Evolutionary conservation across 2,329 filamentous ascomycete genomes (phyloP).

Genomic region (Sphaerulina musiva): DNA sequence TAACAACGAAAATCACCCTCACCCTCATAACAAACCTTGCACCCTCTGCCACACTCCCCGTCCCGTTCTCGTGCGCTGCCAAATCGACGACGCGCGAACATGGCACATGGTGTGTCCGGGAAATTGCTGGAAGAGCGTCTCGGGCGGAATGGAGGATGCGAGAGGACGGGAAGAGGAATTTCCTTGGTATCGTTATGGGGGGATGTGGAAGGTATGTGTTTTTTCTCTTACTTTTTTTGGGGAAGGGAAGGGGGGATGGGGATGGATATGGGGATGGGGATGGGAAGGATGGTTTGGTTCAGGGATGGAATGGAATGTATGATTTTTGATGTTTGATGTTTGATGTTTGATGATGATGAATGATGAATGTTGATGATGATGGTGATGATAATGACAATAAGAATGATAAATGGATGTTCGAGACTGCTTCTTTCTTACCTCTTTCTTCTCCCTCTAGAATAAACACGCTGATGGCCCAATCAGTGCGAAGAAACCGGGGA

Average conservation of each 20-base stretch:
- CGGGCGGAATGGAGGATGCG: constrained; percentile 41
- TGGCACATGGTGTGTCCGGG: constrained; percentile 44
- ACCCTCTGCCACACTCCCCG: constrained; percentile 36
- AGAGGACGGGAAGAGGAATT: constrained; percentile 30
- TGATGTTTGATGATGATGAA: too few relatives aligned
- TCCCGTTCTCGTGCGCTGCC: constrained; percentile 40
- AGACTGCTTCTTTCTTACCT: neutral
- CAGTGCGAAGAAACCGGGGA: constrained; percentile 39
- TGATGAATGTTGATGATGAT: neutral
- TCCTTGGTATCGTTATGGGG: constrained; percentile 35
- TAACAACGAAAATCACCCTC: too few relatives aligned
- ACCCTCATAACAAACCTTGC: constrained; percentile 33
- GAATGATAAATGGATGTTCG: neutral
- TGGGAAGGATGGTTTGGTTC: too few relatives aligned
- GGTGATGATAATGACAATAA: neutral
- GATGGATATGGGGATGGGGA: too few relatives aligned
- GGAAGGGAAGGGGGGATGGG: too few relatives aligned
- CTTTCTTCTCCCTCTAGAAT: constrained; percentile 19
- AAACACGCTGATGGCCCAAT: constrained; percentile 34
- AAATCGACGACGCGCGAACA: constrained; percentile 35
- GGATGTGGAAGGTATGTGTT: constrained; percentile 36
- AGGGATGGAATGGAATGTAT: too few relatives aligned
- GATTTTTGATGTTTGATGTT: too few relatives aligned
- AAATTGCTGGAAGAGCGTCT: constrained; percentile 40
- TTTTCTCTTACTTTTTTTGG: too few relatives aligned